Base-by-base conservation (phyloP, 1,284 basidiomycete species). In the Tylopilus orsonianus region DNA sequence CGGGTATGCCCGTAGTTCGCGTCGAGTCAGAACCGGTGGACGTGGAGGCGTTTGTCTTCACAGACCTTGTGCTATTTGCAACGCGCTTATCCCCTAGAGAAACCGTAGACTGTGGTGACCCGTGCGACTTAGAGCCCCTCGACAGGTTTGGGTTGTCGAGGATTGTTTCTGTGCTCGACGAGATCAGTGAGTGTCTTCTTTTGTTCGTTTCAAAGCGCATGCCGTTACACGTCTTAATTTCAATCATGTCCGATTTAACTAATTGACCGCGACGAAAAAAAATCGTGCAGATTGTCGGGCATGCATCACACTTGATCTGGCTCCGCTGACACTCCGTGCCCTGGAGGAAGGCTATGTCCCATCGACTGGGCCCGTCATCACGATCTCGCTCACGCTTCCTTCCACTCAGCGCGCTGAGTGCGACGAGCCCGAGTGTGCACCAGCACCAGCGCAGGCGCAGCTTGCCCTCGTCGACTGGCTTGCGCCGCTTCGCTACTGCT, bases 11-110 rank as follows among this genome's bases (percentile, higher is more conserved):
- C 6, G 34, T 63, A 8, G 59, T 74, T 61, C 60, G 58, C 8
- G 50, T 63, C 48, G 61, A 66, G 50, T 61, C 60, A 2, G 62
- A 56, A 33, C 56, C 52, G 5, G 16, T 62, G 32, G 52, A 61
- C 14, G 62, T 80, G 3, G 77, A 81, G 56, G 74, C 75, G 36
- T 77, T 88, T 46, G 73, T 90, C 8, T 89, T 91, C 63, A 80
- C 80, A 32, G 88, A 91, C 69, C 56, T 90, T 30, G 63, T 89
- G 19, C 56, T 90, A 24, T 60, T 89, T 18, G 73, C 77, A 14
- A 67, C 67, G 1, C 48, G 36, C 9, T 38, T 37, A 23, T 65
- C 65, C 9, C 57, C 50, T 41, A 35, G 47, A 7, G 38, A 6
- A 13, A 22, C 18, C 26, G 18, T 5, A 19, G 20, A 8, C 8